Conservation (phyloP, 1,284 basidiomycete species). For the Tilletia walkeri region DNA sequence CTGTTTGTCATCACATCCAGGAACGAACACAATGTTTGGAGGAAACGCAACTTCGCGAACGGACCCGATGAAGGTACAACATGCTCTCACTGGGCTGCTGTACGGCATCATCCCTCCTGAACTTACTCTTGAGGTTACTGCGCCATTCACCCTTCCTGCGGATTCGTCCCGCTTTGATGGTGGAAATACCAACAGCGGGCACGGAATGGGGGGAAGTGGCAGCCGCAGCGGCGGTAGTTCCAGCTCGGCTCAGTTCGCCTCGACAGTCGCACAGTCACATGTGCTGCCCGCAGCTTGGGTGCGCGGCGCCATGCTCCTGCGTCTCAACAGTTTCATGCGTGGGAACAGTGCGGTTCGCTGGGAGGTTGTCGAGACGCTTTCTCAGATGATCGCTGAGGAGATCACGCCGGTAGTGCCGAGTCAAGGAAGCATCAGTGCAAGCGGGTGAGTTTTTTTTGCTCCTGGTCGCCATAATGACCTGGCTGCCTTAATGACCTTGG, state of each 20-base stretch:
- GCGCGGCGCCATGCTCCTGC: constrained; percentile 5
- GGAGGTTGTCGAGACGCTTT: not conserved
- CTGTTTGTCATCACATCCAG: not conserved
- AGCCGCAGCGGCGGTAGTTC: too few species aligned
- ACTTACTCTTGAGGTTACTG: not conserved
- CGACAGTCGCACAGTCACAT: constrained; percentile 1
- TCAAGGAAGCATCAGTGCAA: constrained; percentile 16
- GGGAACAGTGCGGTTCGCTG: constrained; percentile 14
- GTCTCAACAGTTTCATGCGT: constrained; percentile 9
- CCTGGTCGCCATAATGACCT: too few species aligned
- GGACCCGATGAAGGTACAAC: not conserved
- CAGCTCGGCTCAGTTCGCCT: not conserved
- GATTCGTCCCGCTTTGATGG: not conserved
- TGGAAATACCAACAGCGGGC: not conserved
- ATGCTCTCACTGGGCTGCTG: not conserved
- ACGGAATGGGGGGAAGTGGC: not conserved
- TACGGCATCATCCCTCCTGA: not conserved
- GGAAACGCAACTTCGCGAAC: not conserved
- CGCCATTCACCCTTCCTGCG: not conserved
- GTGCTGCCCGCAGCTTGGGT: constrained; percentile 7
- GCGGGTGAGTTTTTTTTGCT: constrained; percentile 4
- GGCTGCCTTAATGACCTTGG: too few species aligned
- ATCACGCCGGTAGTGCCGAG: constrained; percentile 5
- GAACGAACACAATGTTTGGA: constrained; percentile 15
- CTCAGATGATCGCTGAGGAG: not conserved